Conservation (phyloP, 345 rosid genomes). For the Linum tenue region DNA sequence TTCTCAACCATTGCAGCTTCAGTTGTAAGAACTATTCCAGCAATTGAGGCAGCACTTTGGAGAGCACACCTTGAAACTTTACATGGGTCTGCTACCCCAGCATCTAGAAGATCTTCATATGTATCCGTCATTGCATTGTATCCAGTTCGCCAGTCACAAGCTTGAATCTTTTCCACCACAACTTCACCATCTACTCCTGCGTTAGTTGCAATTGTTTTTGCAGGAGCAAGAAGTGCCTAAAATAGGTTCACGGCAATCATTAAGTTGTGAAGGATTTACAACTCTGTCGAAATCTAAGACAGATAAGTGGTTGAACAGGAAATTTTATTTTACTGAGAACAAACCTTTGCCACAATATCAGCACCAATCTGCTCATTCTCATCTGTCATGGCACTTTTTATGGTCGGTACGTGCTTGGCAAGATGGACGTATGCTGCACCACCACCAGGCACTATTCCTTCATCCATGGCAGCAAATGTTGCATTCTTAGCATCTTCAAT, state of each 20-base stretch:
- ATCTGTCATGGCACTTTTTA: constrained; percentile 50
- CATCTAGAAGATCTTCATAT: constrained; percentile 63
- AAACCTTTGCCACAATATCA: constrained; percentile 54
- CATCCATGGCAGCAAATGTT: constrained; percentile 86
- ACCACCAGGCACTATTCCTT: constrained; percentile 90
- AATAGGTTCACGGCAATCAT: not conserved
- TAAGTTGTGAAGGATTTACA: not conserved
- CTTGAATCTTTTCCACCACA: constrained; percentile 62
- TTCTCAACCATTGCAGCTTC: constrained; percentile 80
- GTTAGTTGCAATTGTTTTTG: constrained; percentile 66
- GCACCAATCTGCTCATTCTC: constrained; percentile 64
- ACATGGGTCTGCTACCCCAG: constrained; percentile 69
- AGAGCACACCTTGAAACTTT: constrained; percentile 72
- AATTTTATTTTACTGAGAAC: constrained; percentile 1
- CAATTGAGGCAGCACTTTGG: constrained; percentile 73
- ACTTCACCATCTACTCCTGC: constrained; percentile 68
- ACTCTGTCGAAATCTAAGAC: not conserved
- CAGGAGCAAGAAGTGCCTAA: constrained; percentile 78
- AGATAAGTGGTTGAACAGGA: not conserved
- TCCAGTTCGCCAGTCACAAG: constrained; percentile 53
- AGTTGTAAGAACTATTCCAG: constrained; percentile 64
- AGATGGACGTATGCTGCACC: constrained; percentile 85
- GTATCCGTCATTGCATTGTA: constrained; percentile 68
- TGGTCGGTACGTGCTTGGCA: constrained; percentile 34
- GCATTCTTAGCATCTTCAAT: constrained; percentile 88